Evolutionary conservation across 306 rosid species (phyloP).

Genomic region (Oemleria cerasiformis): DNA sequence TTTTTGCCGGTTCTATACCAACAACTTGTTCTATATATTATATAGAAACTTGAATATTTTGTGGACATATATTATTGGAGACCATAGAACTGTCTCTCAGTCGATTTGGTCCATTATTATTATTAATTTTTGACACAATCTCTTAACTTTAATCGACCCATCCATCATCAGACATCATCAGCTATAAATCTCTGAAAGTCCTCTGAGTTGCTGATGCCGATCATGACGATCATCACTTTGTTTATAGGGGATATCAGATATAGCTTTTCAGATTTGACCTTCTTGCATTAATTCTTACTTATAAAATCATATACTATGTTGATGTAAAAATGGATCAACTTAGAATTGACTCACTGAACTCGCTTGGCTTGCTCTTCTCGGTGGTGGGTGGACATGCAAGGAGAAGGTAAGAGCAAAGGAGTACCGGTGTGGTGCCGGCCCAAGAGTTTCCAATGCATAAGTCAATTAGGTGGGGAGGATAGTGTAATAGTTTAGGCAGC

Average conservation of each 20-base stretch:
- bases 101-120: slow-evolving; percentile 13
- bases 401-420: no score
- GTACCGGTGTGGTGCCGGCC: no score
- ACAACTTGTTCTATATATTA: neutral
- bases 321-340: no score
- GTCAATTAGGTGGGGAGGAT: no score
- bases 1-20: slow-evolving; percentile 10
- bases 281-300: neutral
- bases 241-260: neutral
- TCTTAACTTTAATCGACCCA: neutral
- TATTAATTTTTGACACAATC: neutral
- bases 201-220: slow-evolving; percentile 24
- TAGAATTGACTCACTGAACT: no score
- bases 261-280: slow-evolving; percentile 18
- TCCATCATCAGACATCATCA: neutral
- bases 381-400: no score
- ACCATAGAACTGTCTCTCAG: neutral
- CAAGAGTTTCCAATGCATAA: no score
- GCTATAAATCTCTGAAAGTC: neutral
- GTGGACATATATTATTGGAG: neutral
- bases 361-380: no score
- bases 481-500: no score
- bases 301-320: no score
- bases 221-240: slow-evolving; percentile 10
- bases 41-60: neutral